phyloP scores from a whole-genome alignment of 2,329 filamentous ascomycete species.

The Trichoderma atrobrunneum region DNA sequence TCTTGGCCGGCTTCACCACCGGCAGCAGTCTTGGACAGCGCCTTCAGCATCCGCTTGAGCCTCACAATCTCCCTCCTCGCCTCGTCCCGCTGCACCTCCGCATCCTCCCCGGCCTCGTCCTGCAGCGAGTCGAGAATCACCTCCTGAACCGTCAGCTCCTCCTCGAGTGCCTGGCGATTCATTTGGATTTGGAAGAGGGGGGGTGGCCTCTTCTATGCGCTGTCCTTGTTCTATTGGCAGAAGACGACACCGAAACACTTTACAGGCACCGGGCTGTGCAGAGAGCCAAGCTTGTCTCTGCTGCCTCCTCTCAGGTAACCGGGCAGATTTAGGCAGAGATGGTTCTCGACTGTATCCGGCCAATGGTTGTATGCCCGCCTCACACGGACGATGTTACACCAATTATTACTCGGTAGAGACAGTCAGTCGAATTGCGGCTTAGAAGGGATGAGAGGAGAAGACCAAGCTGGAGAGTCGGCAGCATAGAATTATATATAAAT shows the following conservation, averaged over 20 bases:
- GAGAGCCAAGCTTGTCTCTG: neutral
- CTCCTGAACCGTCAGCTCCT: constrained; percentile 43
- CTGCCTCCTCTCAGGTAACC: neutral
- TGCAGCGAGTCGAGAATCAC: constrained; percentile 44
- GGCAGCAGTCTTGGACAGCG: neutral
- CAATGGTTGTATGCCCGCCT: neutral
- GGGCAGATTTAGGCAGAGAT: neutral
- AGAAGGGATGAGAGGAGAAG: neutral
- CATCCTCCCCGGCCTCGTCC: constrained; percentile 27
- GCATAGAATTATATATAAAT: neutral
- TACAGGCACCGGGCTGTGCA: neutral
- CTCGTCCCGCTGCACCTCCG: constrained; percentile 31
- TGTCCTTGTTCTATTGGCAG: constrained; percentile 6
- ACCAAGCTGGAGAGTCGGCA: neutral
- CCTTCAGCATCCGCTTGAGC: constrained; percentile 33
- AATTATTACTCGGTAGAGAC: neutral
- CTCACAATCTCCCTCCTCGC: constrained; percentile 29
- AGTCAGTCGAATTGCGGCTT: neutral
- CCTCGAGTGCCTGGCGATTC: constrained; percentile 32
- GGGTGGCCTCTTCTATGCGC: neutral
- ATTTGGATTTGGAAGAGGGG: neutral
- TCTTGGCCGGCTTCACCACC: neutral
- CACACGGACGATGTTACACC: neutral
- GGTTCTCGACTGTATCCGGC: neutral
- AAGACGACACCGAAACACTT: neutral